Evolutionary conservation across 2,329 filamentous ascomycete species (phyloP).

Genomic region (Polytolypa hystricis): DNA sequence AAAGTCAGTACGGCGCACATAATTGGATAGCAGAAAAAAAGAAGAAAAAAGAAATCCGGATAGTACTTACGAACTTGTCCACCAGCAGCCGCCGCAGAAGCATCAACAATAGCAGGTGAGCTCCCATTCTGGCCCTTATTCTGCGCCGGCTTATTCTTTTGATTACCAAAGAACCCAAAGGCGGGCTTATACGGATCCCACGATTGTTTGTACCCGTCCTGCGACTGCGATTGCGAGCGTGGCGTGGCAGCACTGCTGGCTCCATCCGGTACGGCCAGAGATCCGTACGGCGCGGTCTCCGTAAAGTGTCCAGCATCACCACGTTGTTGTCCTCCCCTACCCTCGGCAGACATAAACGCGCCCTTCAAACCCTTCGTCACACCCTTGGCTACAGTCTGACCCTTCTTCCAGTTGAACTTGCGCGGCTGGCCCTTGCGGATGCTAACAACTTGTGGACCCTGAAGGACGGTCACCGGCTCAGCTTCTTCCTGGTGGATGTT

Average conservation of each 20-base stretch:
- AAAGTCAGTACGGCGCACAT: constrained; percentile 7
- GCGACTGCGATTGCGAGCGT: constrained; percentile 30
- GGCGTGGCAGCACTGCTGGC: constrained; percentile 20
- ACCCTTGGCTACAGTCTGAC: constrained; percentile 85
- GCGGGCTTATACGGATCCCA: constrained; percentile 46
- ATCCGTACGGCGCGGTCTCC: constrained; percentile 58
- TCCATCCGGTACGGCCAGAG: constrained; percentile 31
- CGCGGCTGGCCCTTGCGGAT: constrained; percentile 88
- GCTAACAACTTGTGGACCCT: constrained; percentile 85
- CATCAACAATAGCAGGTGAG: constrained; percentile 29
- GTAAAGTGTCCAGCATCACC: constrained; percentile 43
- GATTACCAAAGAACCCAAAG: constrained; percentile 58
- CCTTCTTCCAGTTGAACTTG: constrained; percentile 99
- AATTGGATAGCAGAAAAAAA: neutral
- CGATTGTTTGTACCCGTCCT: too few species aligned
- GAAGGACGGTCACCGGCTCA: constrained; percentile 47
- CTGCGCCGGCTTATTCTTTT: constrained; percentile 29
- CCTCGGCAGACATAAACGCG: constrained; percentile 64
- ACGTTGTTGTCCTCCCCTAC: constrained; percentile 41
- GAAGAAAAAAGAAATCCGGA: neutral
- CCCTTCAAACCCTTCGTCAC: constrained; percentile 90
- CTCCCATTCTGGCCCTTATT: constrained; percentile 35
- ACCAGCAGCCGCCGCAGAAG: constrained; percentile 19
- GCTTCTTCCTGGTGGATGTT: constrained; percentile 54
- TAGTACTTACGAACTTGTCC: constrained; percentile 30